Evolutionary conservation across 768 basidiomycete genomes (phyloP).

Genomic region (Stropharia rugosoannulata): DNA sequence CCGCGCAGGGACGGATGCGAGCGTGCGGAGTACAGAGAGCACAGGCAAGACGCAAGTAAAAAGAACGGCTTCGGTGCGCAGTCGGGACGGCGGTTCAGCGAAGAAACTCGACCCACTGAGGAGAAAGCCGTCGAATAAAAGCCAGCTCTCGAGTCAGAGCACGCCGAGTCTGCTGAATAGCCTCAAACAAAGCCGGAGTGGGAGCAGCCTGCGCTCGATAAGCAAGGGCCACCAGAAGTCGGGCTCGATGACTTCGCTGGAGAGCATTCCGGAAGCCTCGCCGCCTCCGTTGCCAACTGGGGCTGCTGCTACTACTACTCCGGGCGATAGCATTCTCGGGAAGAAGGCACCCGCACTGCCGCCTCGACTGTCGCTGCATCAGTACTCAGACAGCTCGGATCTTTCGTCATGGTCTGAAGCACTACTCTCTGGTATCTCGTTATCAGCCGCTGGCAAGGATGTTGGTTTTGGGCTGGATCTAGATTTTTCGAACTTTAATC

Average conservation of each 20-base stretch:
- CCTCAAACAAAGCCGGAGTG: conserved; percentile 8
- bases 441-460: conserved; percentile 14
- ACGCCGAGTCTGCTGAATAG: conserved; percentile 4
- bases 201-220: conserved; percentile 15
- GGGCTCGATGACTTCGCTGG: conserved; percentile 19
- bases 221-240: conserved; percentile 13
- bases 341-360: conserved; percentile 33
- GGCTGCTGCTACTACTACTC: background rate
- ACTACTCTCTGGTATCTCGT: conserved; percentile 51
- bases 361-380: conserved; percentile 56
- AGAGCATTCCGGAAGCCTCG: conserved; percentile 24
- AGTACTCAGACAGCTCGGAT: conserved; percentile 40
- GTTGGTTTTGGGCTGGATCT: conserved; percentile 12
- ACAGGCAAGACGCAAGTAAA: background rate
- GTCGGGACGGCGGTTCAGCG: background rate
- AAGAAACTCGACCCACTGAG: background rate
- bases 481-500: conserved; percentile 12
- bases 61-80: conserved; percentile 6
- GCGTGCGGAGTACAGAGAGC: conserved; percentile 3
- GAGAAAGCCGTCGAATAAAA: background rate
- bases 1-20: conserved; percentile 2
- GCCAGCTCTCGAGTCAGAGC: conserved; percentile 3
- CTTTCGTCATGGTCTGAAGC: conserved; percentile 55
- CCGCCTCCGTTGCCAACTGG: background rate
- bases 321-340: background rate